These are phyloP conservation scores for Tubosaeta brunneosetosa DNA, from an alignment of 768 basidiomycete genomes.

Conservation along the genomic window DNA sequence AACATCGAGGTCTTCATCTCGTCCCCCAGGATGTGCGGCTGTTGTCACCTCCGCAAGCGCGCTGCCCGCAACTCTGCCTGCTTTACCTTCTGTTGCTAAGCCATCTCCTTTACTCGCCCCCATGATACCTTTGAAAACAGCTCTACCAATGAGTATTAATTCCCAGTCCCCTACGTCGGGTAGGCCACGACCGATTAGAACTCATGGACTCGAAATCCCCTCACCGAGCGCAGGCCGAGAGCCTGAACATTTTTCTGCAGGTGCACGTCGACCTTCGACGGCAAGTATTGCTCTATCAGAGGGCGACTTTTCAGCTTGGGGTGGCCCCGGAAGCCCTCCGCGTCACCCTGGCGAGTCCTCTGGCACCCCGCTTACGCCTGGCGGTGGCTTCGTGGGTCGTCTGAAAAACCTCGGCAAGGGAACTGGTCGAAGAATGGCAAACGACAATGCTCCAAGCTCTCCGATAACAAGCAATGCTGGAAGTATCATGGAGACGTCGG, in stretches of 20 bases:
- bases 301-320: constrained; percentile 47
- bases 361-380: constrained; percentile 48
- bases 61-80: constrained; percentile 59
- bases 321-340: constrained; percentile 34
- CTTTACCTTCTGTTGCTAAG: constrained; percentile 38
- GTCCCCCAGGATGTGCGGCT: constrained; percentile 32
- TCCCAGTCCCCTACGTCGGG: constrained; percentile 41
- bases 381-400: constrained; percentile 68
- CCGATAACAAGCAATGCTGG: constrained; percentile 16
- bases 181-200: constrained; percentile 34
- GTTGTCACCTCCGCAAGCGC: constrained; percentile 63
- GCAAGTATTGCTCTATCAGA: constrained; percentile 40
- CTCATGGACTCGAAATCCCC: constrained; percentile 41
- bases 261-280: constrained; percentile 43
- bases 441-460: constrained; percentile 23
- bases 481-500: constrained; percentile 10
- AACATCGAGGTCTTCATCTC: constrained; percentile 20
- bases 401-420: constrained; percentile 71
- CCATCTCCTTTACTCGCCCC: constrained; percentile 57
- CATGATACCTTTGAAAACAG: constrained; percentile 47
- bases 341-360: constrained; percentile 23
- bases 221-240: constrained; percentile 28
- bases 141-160: constrained; percentile 32
- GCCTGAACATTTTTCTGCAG: constrained; percentile 52
- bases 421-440: constrained; percentile 31